Evolutionary conservation across 2,329 filamentous ascomycete genomes (phyloP), one percentile per base, ranked within the genome.

Genomic region (Ciborinia camelliae): DNA sequence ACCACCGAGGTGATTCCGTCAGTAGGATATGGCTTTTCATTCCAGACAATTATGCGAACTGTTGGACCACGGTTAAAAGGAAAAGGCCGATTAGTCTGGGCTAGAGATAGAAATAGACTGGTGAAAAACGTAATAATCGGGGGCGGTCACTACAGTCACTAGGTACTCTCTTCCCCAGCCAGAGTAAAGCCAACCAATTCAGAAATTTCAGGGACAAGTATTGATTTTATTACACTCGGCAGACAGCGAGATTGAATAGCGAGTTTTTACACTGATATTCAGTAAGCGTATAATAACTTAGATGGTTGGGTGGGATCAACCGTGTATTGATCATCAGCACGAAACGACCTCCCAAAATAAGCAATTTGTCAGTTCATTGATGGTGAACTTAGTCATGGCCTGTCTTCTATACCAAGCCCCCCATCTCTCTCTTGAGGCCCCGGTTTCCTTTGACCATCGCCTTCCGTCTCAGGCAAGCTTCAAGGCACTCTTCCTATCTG

Each of bases 401-500:
- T 18, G 14, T 2, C 39, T 41, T 18, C 28, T 45, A 23, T 32
- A 58, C 5, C n/a, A 9, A 4, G 9, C 15, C 30, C 2, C 23
- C 12, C 12, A 18, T 32, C n/a, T n/a, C 20, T 41, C 12, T 32
- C 43, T 26, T 14, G 23, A n/a, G n/a, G 28, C 20, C 41, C 26
- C 6, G 4, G 8, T 15, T 32, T n/a, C 8, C 20, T 26, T 23
- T 59, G 2, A 5, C 14, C 26, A 7, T 55, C 18, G n/a, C 26
- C 20, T 15, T 6, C 20, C 7, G 12, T 26, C 59, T 62, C 37
- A 54, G 20, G 45, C 48, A 43, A 62, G 35, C 8, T 54, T 54
- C 20, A 52, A 12, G 5, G 28, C 1, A 15, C 26, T 35, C 30
- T 65, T 39, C 18, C 39, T 58, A 60, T 81, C 79, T 6, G 79